Conservation (phyloP, 495 filamentous ascomycete species). For the Penicillium riverlandense region DNA sequence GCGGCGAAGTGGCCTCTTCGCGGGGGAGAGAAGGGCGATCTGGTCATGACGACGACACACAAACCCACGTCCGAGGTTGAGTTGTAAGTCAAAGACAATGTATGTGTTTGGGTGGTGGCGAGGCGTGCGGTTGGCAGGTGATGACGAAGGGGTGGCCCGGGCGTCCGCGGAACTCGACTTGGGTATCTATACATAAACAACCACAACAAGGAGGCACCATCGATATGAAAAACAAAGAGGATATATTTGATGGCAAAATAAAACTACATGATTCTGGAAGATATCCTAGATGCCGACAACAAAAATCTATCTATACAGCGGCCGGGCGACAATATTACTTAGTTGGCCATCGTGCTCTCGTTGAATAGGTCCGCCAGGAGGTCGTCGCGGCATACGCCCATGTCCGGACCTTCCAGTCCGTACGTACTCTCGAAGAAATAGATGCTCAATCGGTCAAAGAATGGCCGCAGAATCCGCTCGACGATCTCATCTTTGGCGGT, state of each 20-base stretch:
- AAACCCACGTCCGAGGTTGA: neutral
- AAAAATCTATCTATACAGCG: conserved; percentile 3
- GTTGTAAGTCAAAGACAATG: no score
- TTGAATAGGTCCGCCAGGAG: conserved; percentile 81
- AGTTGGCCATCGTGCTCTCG: conserved; percentile 51
- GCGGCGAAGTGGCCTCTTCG: conserved; percentile 17
- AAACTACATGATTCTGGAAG: neutral
- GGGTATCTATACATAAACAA: neutral
- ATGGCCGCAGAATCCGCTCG: conserved; percentile 71
- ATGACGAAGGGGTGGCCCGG: conserved; percentile 25
- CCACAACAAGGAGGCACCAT: neutral
- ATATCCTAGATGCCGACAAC: conserved; percentile 1
- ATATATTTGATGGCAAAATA: neutral
- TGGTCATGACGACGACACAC: conserved; percentile 14
- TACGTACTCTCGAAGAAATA: conserved; percentile 90
- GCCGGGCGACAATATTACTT: neutral
- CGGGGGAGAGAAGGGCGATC: conserved; percentile 14
- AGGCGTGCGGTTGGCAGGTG: conserved; percentile 14
- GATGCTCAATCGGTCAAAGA: conserved; percentile 86
- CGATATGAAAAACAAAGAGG: no score
- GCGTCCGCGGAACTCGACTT: conserved; percentile 4
- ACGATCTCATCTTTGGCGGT: conserved; percentile 63
- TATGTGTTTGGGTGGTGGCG: conserved; percentile 3
- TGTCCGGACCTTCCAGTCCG: conserved; percentile 65
- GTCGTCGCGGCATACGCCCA: conserved; percentile 57